These are phyloP conservation scores for Cystofilobasidium capitatum DNA, from an alignment of 768 basidiomycete genomes.

Conservation along the genomic window DNA sequence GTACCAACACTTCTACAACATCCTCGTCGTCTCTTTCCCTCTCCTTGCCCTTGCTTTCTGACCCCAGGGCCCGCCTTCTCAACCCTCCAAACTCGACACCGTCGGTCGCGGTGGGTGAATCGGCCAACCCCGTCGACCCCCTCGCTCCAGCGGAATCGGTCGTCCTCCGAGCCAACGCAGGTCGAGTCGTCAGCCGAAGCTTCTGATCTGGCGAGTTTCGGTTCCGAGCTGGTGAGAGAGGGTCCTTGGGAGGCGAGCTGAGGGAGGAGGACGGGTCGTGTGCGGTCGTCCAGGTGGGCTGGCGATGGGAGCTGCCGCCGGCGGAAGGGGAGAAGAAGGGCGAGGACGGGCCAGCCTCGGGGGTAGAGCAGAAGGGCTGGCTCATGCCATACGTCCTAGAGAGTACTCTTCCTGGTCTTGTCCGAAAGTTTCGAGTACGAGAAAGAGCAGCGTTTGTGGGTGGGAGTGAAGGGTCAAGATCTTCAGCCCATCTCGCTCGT, in stretches of 20 bases:
- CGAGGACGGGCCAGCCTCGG: too few species aligned
- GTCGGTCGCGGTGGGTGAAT: not conserved
- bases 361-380: too few species aligned
- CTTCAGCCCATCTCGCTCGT: too few species aligned
- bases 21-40: conserved; percentile 25
- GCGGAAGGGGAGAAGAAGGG: too few species aligned
- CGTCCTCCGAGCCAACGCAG: conserved; percentile 12
- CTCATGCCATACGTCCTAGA: too few species aligned
- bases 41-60: not conserved
- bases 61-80: not conserved
- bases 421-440: too few species aligned
- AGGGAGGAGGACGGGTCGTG: not conserved
- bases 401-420: too few species aligned
- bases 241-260: not conserved
- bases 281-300: not conserved
- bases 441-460: too few species aligned
- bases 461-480: too few species aligned
- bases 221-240: not conserved
- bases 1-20: conserved; percentile 40
- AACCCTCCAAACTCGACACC: conserved; percentile 1
- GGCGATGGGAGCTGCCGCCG: not conserved
- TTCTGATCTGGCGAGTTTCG: not conserved
- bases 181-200: not conserved
- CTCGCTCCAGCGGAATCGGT: conserved; percentile 15
- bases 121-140: not conserved